Evolutionary conservation across 805 yeast species (phyloP), one percentile per base, ranked within the genome.

Genomic region (Blastobotrys robertii): DNA sequence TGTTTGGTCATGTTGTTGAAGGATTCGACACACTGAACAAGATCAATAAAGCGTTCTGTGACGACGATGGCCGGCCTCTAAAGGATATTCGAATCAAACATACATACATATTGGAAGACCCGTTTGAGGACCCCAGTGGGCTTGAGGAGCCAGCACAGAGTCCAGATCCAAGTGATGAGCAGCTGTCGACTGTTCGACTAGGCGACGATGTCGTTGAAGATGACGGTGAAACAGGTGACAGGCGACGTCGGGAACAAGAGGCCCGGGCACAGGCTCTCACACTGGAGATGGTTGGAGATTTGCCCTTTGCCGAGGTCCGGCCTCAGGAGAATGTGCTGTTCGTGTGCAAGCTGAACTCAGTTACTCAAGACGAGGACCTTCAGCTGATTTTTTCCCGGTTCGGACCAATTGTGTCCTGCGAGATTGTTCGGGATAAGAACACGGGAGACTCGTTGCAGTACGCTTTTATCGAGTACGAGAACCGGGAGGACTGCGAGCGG

Each of bases 241-340:
- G 56, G 37, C 42, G 51, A 33, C 48, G 51, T 35, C 48, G 51
- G 22, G 63, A 60, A 15, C 59, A 55, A 13, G 68, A 67, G 30
- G 68, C 78, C 1, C 60, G 67, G 3, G 63, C 78, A 2, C 76
- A 76, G 44, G 82, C 84, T 1, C 55, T 80, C 30, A 72, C 84
- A 0, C 59, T 80, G 38, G 84, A 80, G 51, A 60, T 79, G 47
- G 64, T 80, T 36, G 84, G 84, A 0, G 85, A 80, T 50, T 49
- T 80, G 6, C 79, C 81, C 1, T 65, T 67, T 31, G 77, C 81
- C 2, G 71, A 70, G 14, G 72, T 70, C 16, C 69, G 70, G 48
- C 86, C 87, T 0, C 68, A 77, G 41, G 85, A 81, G 43, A 69
- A 67, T 36, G 77, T 77, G 2, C 56, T 80, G 11, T 81, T 80